phyloP scores from a whole-genome alignment of 2,329 filamentous ascomycete genomes.

The Aspergillus tanneri region DNA sequence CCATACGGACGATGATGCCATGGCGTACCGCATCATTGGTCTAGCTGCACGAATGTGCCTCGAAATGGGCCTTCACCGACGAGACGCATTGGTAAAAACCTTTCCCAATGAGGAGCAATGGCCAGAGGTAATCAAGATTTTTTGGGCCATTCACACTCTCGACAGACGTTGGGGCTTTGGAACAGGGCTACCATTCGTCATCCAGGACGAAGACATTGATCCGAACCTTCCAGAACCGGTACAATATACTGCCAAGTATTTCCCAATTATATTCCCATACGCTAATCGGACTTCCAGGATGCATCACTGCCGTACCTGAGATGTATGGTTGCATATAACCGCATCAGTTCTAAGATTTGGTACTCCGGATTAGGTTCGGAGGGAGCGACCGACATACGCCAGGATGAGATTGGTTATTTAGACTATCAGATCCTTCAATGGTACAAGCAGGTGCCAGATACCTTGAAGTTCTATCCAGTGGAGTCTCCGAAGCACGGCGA shows the following conservation, averaged over 20 bases:
- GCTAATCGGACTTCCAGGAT: slow-evolving; percentile 32
- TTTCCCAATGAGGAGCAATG: slow-evolving; percentile 70
- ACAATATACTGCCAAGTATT: slow-evolving; percentile 23
- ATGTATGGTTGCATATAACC: slow-evolving; percentile 81
- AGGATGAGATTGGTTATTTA: slow-evolving; percentile 73
- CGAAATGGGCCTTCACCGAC: slow-evolving; percentile 78
- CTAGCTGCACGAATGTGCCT: slow-evolving; percentile 76
- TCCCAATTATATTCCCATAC: background rate
- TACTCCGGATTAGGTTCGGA: slow-evolving; percentile 71
- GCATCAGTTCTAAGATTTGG: slow-evolving; percentile 84
- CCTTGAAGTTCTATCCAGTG: slow-evolving; percentile 62
- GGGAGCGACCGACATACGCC: slow-evolving; percentile 63
- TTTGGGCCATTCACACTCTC: slow-evolving; percentile 83
- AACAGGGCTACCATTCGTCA: slow-evolving; percentile 81
- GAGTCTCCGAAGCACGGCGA: slow-evolving; percentile 49
- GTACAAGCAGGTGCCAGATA: slow-evolving; percentile 71
- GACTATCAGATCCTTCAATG: slow-evolving; percentile 84
- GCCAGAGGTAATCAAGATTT: slow-evolving; percentile 66
- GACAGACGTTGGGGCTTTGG: slow-evolving; percentile 86
- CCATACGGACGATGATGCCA: slow-evolving; percentile 77
- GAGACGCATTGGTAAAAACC: slow-evolving; percentile 66
- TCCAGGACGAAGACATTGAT: slow-evolving; percentile 85
- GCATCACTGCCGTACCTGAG: slow-evolving; percentile 66
- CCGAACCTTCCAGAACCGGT: slow-evolving; percentile 76
- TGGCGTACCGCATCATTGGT: slow-evolving; percentile 85